Evolutionary conservation across 2,329 filamentous ascomycete species (phyloP).

Genomic region (Capronia epimyces): DNA sequence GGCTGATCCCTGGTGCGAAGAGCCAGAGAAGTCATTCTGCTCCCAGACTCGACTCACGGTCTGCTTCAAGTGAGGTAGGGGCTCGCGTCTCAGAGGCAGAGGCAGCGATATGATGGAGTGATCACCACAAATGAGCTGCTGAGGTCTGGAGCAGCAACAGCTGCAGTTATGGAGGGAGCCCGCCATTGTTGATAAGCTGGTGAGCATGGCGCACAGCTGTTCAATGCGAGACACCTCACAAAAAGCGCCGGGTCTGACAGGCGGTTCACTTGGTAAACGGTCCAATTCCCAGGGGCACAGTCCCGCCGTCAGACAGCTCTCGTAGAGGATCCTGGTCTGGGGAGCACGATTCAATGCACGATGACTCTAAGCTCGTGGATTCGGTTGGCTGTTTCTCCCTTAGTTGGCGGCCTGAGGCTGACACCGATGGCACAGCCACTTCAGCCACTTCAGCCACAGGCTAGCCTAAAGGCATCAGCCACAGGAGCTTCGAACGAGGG

Average conservation of each 20-base stretch:
- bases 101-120: slow-evolving; percentile 6
- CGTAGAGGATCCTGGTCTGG: too few relatives aligned
- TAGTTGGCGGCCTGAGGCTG: slow-evolving; percentile 7
- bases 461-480: too few relatives aligned
- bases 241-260: background rate
- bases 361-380: background rate
- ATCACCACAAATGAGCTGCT: background rate
- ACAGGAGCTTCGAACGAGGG: too few relatives aligned
- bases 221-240: slow-evolving; percentile 12
- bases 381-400: background rate
- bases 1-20: slow-evolving; percentile 15
- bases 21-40: slow-evolving; percentile 16
- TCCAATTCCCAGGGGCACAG: too few relatives aligned
- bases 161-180: slow-evolving; percentile 9
- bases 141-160: slow-evolving; percentile 18
- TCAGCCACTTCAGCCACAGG: slow-evolving; percentile 6
- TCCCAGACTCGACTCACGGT: background rate
- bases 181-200: slow-evolving; percentile 16
- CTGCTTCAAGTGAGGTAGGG: slow-evolving; percentile 2
- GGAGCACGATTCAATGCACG: background rate
- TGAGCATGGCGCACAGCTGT: slow-evolving; percentile 20
- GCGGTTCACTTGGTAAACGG: too few relatives aligned
- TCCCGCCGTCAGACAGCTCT: too few relatives aligned
- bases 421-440: background rate
- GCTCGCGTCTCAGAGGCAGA: slow-evolving; percentile 7